phyloP scores from a whole-genome alignment of 164 flowering plant genomes.

The Taxillus chinensis region DNA sequence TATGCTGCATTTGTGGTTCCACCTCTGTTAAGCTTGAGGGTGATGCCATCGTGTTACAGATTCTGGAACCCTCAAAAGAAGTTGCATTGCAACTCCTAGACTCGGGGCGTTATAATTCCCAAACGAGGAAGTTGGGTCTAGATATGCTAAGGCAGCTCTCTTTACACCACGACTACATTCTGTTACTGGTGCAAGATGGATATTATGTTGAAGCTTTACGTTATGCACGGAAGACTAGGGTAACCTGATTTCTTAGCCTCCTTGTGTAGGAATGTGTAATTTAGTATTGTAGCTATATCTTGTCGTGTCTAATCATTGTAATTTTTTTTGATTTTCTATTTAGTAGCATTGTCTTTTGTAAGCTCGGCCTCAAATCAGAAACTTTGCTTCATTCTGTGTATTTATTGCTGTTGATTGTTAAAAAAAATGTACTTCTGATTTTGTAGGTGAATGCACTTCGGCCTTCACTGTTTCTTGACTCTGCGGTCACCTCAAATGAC shows the following conservation, averaged over 20 bases:
- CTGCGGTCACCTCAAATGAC: slow-evolving; percentile 70
- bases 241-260: slow-evolving; percentile 12
- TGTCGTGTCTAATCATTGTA: no score
- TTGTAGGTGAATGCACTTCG: slow-evolving; percentile 66
- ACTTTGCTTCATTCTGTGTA: no score
- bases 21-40: neutral
- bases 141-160: slow-evolving; percentile 83
- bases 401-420: no score
- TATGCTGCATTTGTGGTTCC: neutral
- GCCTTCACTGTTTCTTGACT: slow-evolving; percentile 84
- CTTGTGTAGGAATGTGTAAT: neutral
- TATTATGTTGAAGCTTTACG: slow-evolving; percentile 90
- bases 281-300: no score
- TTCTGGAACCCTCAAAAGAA: slow-evolving; percentile 91
- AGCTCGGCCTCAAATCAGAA: no score
- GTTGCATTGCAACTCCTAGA: slow-evolving; percentile 86
- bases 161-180: slow-evolving; percentile 80
- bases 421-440: neutral
- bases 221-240: slow-evolving; percentile 79
- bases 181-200: slow-evolving; percentile 78
- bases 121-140: slow-evolving; percentile 72
- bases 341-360: no score
- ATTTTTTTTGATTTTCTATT: no score
- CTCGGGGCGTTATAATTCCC: slow-evolving; percentile 63
- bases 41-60: slow-evolving; percentile 31